Evolutionary conservation across 2,329 filamentous ascomycete genomes (phyloP).

Genomic region (Metarhizium album): DNA sequence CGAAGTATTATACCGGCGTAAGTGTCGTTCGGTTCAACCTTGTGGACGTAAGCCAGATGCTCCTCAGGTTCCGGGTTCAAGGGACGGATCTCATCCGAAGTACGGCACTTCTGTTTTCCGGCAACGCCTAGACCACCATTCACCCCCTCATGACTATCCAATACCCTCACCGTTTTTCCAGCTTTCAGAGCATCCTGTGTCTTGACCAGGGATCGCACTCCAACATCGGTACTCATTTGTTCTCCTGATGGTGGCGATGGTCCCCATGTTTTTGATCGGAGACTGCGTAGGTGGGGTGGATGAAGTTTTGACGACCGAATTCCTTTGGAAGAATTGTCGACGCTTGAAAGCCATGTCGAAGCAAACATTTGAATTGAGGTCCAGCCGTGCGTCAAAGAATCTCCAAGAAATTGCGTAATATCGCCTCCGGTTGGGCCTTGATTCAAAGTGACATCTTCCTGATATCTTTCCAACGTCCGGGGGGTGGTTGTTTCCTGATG

Average conservation of each 20-base stretch:
- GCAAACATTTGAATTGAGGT: constrained; percentile 44
- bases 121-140: constrained; percentile 46
- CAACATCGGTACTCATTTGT: constrained; percentile 37
- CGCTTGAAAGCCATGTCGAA: constrained; percentile 27
- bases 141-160: constrained; percentile 51
- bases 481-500: neutral
- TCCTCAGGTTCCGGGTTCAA: constrained; percentile 54
- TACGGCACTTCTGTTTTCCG: constrained; percentile 53
- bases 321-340: constrained; percentile 11
- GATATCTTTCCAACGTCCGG: neutral
- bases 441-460: constrained; percentile 13
- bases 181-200: constrained; percentile 44
- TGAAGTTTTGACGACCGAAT: neutral
- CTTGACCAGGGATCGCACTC: constrained; percentile 40
- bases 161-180: constrained; percentile 45
- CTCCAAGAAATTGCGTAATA: constrained; percentile 32
- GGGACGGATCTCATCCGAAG: constrained; percentile 50
- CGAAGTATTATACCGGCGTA: constrained; percentile 84
- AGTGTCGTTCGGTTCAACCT: constrained; percentile 72
- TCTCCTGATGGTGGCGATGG: constrained; percentile 32
- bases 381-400: constrained; percentile 44
- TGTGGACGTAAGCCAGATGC: constrained; percentile 82
- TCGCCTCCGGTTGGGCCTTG: constrained; percentile 26
- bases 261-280: constrained; percentile 32
- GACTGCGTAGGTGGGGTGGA: constrained; percentile 7